Conservation (phyloP, 441 rosid species). For the Pelargonium fulgidum region DNA sequence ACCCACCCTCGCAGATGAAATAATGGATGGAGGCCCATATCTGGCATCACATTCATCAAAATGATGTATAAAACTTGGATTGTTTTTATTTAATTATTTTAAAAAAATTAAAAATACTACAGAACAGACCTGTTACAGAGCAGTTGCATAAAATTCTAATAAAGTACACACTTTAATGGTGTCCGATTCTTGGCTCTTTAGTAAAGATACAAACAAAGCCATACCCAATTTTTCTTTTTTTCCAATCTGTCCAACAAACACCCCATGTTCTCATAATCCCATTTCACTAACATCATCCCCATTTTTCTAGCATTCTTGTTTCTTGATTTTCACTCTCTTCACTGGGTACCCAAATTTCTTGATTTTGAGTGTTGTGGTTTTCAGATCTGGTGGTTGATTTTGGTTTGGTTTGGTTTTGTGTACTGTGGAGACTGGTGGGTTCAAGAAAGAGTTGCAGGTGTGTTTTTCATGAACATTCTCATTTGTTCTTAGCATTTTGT, state of each 20-base stretch:
- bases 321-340: neutral
- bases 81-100: neutral
- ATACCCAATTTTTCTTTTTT: slow-evolving; percentile 22
- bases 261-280: slow-evolving; percentile 39
- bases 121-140: neutral
- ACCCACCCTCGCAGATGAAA: neutral
- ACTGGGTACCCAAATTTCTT: neutral
- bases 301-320: neutral
- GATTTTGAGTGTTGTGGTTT: neutral
- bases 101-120: neutral
- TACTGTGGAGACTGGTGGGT: slow-evolving; percentile 12
- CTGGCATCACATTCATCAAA: neutral
- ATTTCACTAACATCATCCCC: neutral
- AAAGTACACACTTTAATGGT: slow-evolving; percentile 11
- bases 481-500: slow-evolving; percentile 14
- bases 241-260: slow-evolving; percentile 43
- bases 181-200: slow-evolving; percentile 24
- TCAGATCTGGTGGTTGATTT: slow-evolving; percentile 6
- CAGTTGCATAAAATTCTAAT: slow-evolving; percentile 5
- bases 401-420: neutral
- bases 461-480: slow-evolving; percentile 14
- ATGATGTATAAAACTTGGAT: neutral
- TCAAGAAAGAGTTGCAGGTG: slow-evolving; percentile 21
- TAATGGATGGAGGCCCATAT: slow-evolving; percentile 1
- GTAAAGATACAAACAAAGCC: slow-evolving; percentile 3